Evolutionary conservation across 768 basidiomycete genomes (phyloP).

Genomic region (Amanita brunnescens): DNA sequence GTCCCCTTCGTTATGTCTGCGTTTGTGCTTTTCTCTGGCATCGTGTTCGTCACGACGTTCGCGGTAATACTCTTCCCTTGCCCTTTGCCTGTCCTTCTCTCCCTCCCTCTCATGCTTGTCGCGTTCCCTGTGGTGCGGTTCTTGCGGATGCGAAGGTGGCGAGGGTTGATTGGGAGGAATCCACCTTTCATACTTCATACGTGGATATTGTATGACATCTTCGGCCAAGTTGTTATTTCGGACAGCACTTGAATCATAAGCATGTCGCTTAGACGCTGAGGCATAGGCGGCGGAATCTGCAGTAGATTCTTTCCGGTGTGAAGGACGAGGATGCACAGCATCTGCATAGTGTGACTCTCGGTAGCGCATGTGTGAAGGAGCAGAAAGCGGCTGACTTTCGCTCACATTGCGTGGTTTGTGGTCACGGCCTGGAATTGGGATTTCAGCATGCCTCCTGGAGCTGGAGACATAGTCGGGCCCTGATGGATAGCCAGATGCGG

Average conservation of each 20-base stretch:
- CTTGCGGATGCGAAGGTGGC: slow-evolving; percentile 13
- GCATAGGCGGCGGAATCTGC: background rate
- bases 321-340: background rate
- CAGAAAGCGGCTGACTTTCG: slow-evolving; percentile 1
- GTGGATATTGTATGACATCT: slow-evolving; percentile 10
- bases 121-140: slow-evolving; percentile 11
- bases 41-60: slow-evolving; percentile 9
- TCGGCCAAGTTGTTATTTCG: slow-evolving; percentile 4
- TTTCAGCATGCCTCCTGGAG: slow-evolving; percentile 19
- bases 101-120: slow-evolving; percentile 12
- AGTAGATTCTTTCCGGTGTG: background rate
- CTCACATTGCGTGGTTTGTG: slow-evolving; percentile 9
- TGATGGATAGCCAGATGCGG: slow-evolving; percentile 15
- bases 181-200: slow-evolving; percentile 17
- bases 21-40: slow-evolving; percentile 6
- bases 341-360: slow-evolving; percentile 1
- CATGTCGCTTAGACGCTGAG: background rate
- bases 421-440: slow-evolving; percentile 22
- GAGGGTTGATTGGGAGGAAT: slow-evolving; percentile 14
- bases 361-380: background rate
- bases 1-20: slow-evolving; percentile 8
- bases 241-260: background rate
- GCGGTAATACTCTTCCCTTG: slow-evolving; percentile 11
- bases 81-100: slow-evolving; percentile 10
- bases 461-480: slow-evolving; percentile 13